Conservation (phyloP, 768 basidiomycete species). For the Pholiota microspora region DNA sequence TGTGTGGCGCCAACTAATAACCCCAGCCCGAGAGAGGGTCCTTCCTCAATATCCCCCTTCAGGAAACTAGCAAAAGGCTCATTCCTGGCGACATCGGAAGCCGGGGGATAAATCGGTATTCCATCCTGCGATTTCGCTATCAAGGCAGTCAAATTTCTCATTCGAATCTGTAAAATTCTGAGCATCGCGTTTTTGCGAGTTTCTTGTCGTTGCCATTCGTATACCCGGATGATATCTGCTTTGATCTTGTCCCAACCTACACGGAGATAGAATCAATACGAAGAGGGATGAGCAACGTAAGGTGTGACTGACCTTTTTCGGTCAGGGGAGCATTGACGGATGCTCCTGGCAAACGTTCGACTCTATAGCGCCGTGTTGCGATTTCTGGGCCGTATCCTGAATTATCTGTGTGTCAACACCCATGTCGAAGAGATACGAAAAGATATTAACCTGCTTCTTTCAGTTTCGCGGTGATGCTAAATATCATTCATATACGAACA, state of each 20-base stretch:
- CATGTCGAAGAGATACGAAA: background rate
- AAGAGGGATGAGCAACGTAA: background rate
- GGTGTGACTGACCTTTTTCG: slow-evolving; percentile 19
- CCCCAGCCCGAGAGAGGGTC: background rate
- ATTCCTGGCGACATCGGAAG: slow-evolving; percentile 13
- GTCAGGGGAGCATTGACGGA: slow-evolving; percentile 19
- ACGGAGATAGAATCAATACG: background rate
- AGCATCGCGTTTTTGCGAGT: background rate
- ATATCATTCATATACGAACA: too few relatives aligned
- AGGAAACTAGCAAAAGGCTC: slow-evolving; percentile 23
- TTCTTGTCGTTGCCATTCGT: slow-evolving; percentile 14
- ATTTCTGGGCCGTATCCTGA: slow-evolving; percentile 2
- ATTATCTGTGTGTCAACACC: background rate
- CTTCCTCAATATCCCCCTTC: slow-evolving; percentile 11
- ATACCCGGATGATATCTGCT: slow-evolving; percentile 16
- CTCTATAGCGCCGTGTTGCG: slow-evolving; percentile 7
- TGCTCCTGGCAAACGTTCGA: slow-evolving; percentile 18
- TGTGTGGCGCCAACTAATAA: too few relatives aligned
- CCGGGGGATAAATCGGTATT: slow-evolving; percentile 10
- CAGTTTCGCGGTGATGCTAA: background rate
- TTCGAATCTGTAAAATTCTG: background rate
- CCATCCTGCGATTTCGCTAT: background rate
- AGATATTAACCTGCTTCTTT: background rate
- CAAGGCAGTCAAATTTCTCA: background rate
- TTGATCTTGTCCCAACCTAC: slow-evolving; percentile 27